These are phyloP conservation scores for Phytopythium montanum DNA, from an alignment of 352 stramenopile genomes.

Conservation along the genomic window DNA sequence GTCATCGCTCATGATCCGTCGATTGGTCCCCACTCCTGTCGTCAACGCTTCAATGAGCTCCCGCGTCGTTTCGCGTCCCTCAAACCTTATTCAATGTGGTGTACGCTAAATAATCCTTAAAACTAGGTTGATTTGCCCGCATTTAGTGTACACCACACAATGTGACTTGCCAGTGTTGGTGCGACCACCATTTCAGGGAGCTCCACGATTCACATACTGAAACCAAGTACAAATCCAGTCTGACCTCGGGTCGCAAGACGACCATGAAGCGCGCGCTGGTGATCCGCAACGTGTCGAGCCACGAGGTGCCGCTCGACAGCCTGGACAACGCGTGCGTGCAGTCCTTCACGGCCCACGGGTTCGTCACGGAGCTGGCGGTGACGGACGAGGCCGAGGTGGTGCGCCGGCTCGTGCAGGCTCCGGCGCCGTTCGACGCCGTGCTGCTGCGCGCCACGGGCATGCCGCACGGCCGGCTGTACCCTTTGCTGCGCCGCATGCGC, in stretches of 20 bases:
- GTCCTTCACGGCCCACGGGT: constrained; percentile 59
- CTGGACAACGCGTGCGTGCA: constrained; percentile 79
- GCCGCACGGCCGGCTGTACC: constrained; percentile 39
- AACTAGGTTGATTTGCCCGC: background rate
- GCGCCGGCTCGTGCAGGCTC: constrained; percentile 54
- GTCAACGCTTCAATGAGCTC: background rate
- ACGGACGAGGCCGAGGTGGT: constrained; percentile 51
- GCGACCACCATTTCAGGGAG: background rate
- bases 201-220: background rate
- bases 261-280: constrained; percentile 75
- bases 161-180: background rate
- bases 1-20: constrained; percentile 44
- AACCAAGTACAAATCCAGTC: background rate
- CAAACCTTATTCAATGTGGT: background rate
- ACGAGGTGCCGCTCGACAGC: constrained; percentile 67
- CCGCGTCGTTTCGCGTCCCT: constrained; percentile 25
- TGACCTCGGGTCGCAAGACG: background rate
- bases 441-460: constrained; percentile 61
- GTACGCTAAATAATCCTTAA: background rate
- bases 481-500: constrained; percentile 56
- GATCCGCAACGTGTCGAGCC: constrained; percentile 71
- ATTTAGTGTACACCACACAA: background rate
- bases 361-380: constrained; percentile 68
- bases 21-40: too few species aligned
- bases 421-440: constrained; percentile 61